phyloP scores from a whole-genome alignment of 805 yeast species.

The Saitoella complicata region DNA sequence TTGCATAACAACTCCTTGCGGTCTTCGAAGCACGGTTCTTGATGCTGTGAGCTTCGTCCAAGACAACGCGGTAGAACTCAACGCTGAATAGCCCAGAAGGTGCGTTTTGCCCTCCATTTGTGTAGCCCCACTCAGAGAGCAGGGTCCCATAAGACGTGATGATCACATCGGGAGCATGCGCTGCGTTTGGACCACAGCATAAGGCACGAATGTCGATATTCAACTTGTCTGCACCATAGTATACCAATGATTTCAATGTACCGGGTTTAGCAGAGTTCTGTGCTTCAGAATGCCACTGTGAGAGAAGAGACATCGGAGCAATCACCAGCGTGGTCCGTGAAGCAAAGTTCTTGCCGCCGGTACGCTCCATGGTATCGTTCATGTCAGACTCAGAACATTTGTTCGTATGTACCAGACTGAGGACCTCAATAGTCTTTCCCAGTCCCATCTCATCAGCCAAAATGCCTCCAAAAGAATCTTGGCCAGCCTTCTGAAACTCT shows the following conservation, averaged over 20 bases:
- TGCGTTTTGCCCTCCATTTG: slow-evolving; percentile 9
- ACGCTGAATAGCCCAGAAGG: slow-evolving; percentile 49
- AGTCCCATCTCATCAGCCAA: slow-evolving; percentile 90
- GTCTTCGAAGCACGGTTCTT: slow-evolving; percentile 66
- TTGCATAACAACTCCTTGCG: slow-evolving; percentile 55
- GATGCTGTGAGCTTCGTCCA: slow-evolving; percentile 86
- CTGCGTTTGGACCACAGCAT: slow-evolving; percentile 23
- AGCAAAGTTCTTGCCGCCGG: slow-evolving; percentile 27
- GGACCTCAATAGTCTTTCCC: slow-evolving; percentile 78
- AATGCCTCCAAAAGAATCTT: slow-evolving; percentile 63
- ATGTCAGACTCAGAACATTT: neutral
- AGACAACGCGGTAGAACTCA: slow-evolving; percentile 54
- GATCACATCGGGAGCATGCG: slow-evolving; percentile 39
- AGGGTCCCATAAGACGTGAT: slow-evolving; percentile 82
- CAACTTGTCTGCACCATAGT: slow-evolving; percentile 51
- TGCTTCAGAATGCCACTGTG: slow-evolving; percentile 84
- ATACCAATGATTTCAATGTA: slow-evolving; percentile 28
- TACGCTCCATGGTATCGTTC: slow-evolving; percentile 2
- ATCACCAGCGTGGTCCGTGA: slow-evolving; percentile 54
- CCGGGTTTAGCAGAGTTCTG: slow-evolving; percentile 27
- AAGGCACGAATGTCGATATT: slow-evolving; percentile 29
- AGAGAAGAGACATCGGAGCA: slow-evolving; percentile 78
- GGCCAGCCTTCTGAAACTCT: slow-evolving; percentile 43
- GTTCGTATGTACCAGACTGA: slow-evolving; percentile 51
- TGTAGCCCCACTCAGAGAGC: slow-evolving; percentile 51